These are phyloP conservation scores for Diversispora epigaea DNA, from an alignment of 192 early-diverging fungal genomes.

Conservation along the genomic window DNA sequence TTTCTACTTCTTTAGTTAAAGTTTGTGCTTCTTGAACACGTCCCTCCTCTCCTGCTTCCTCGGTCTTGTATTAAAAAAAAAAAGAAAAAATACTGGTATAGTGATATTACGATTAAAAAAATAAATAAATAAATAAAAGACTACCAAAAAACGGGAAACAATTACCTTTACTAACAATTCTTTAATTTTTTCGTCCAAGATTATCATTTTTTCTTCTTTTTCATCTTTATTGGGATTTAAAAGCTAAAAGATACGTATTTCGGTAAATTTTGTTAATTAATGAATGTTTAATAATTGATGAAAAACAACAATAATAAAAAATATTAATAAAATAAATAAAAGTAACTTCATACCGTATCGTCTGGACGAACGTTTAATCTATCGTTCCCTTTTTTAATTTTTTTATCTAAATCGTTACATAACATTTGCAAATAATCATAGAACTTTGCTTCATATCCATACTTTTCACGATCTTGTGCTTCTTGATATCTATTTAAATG, in stretches of 20 bases:
- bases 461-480: conserved; percentile 61
- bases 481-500: conserved; percentile 53
- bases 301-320: too few relatives aligned
- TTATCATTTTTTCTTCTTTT: conserved; percentile 75
- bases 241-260: conserved; percentile 37
- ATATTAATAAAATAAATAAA: neutral
- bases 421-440: conserved; percentile 64
- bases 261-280: neutral
- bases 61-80: conserved; percentile 42
- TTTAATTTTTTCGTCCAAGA: conserved; percentile 80
- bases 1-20: conserved; percentile 65
- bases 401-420: conserved; percentile 67
- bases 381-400: conserved; percentile 68
- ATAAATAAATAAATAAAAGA: too few relatives aligned
- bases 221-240: conserved; percentile 69
- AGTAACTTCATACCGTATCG: conserved; percentile 48
- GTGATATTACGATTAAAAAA: neutral
- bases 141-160: neutral
- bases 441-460: conserved; percentile 76
- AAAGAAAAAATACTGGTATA: neutral
- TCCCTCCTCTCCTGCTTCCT: conserved; percentile 74
- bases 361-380: conserved; percentile 66
- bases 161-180: conserved; percentile 55
- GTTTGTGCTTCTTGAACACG: conserved; percentile 70
- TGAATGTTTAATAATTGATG: neutral